A percentile compares a stretch with the other conserved stretches of the same genome.
phyloP scores from a whole-genome alignment of 352 stramenopile genomes.

The Globisporangium cylindrosporum region DNA sequence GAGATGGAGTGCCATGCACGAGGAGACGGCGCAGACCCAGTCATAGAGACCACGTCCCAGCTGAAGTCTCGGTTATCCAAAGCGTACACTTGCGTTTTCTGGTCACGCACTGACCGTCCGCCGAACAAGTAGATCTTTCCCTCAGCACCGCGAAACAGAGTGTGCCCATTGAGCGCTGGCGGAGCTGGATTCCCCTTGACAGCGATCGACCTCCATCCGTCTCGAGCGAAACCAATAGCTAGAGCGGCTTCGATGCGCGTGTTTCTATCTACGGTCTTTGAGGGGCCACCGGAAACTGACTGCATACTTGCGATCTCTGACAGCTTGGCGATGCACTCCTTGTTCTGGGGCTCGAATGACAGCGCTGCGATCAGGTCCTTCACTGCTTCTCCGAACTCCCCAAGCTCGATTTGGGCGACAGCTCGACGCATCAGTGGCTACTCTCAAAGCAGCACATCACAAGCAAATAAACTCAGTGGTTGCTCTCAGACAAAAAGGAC shows the following conservation, averaged over 20 bases:
- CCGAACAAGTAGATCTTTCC: constrained; percentile 43
- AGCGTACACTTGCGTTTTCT: constrained; percentile 46
- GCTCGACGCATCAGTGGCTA: constrained; percentile 62
- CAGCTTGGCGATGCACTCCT: constrained; percentile 43
- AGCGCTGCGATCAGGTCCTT: constrained; percentile 44
- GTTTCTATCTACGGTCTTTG: not conserved
- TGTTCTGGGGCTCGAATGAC: constrained; percentile 47
- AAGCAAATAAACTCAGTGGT: not conserved
- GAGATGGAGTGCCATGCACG: constrained; percentile 60
- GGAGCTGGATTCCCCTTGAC: constrained; percentile 70
- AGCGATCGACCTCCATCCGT: constrained; percentile 40
- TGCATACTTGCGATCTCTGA: constrained; percentile 20
- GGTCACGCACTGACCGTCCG: constrained; percentile 58
- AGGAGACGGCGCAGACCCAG: constrained; percentile 29
- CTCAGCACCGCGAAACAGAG: constrained; percentile 34
- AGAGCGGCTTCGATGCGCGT: constrained; percentile 30
- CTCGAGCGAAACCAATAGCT: constrained; percentile 25
- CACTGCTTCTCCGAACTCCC: constrained; percentile 26
- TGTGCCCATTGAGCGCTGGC: constrained; percentile 59
- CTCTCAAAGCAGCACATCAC: not conserved
- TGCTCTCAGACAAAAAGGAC: not conserved
- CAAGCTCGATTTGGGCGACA: constrained; percentile 32
- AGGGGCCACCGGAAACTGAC: too few relatives aligned
- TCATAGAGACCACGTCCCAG: constrained; percentile 40
- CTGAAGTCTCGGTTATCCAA: constrained; percentile 42